phyloP scores from a whole-genome alignment of 805 yeast species.

The Cyberlindnera maclurae region DNA sequence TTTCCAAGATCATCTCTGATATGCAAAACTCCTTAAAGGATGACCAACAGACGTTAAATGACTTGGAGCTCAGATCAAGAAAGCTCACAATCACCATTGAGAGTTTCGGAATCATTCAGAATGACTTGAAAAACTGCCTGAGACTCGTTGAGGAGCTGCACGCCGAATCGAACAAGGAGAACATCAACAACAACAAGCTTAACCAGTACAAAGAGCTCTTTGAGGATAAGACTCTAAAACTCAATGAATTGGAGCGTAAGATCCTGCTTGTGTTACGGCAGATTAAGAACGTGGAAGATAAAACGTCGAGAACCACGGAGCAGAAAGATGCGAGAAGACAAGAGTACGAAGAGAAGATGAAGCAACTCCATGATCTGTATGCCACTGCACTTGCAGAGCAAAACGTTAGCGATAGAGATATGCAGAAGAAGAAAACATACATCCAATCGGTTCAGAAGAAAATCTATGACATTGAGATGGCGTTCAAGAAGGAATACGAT shows the following conservation, averaged over 20 bases:
- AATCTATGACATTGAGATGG: conserved; percentile 26
- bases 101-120: conserved; percentile 37
- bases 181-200: conserved; percentile 9
- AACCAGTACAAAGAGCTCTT: conserved; percentile 12
- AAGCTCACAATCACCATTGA: conserved; percentile 49
- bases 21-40: conserved; percentile 37
- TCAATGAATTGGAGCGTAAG: conserved; percentile 29
- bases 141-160: conserved; percentile 19
- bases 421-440: conserved; percentile 28
- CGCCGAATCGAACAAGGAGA: conserved; percentile 14
- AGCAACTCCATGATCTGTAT: conserved; percentile 29
- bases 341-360: conserved; percentile 29
- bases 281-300: conserved; percentile 34
- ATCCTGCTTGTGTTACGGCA: conserved; percentile 33
- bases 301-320: conserved; percentile 28
- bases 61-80: conserved; percentile 40
- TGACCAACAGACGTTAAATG: conserved; percentile 32
- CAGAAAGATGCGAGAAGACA: conserved; percentile 31
- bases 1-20: conserved; percentile 46
- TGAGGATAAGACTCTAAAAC: conserved; percentile 16
- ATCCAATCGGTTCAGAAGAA: conserved; percentile 33
- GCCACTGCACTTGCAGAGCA: conserved; percentile 32
- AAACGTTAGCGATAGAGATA: conserved; percentile 30
- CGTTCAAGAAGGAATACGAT: conserved; percentile 33
- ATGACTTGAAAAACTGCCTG: conserved; percentile 16